Base-by-base conservation (phyloP, 1,284 basidiomycete species). In the Trametes polyzona region DNA sequence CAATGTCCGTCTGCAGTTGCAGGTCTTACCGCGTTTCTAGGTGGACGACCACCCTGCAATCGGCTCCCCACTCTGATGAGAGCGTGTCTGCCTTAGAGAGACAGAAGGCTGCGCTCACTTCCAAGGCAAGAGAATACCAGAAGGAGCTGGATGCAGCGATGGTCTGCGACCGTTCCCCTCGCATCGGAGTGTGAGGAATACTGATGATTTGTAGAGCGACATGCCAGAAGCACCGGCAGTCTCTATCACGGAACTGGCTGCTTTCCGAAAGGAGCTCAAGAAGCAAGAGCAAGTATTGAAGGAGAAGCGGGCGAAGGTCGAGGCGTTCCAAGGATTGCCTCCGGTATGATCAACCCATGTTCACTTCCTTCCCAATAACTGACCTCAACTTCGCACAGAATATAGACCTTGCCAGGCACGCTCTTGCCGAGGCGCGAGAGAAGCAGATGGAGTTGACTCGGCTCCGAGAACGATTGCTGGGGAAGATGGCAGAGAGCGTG, bases 311-410 rank as follows among this genome's bases (percentile, higher is more conserved):
- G 73, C 74, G 1, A 78, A 75, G 57, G 61, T 82, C 9, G 70
- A 73, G 48, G 74, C 77, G 4, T 82, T 80, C 64, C 75, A 77
- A 59, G 80, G 80, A 0, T 66, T 82, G 19, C 79, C 80, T 19
- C 78, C 80, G 0, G 80, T 82, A 61, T 17, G 8, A 17, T 44
- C 36, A n/a, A 14, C 9, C 49, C 49, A 10, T 17, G 9, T 14
- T 24, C 26, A 21, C 43, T n/a, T n/a, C n/a, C 29, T 32, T 19
- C 27, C 12, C 23, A 24, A 2, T 41, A 19, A 24, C 42, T 51
- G 21, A 52, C 2, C n/a, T n/a, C n/a, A 5, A 8, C 1, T 24
- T 16, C 12, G 14, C 23, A 1, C 51, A 82, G 80, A 80, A 81
- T 49, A 62, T 81, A 4, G 77, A 81, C 5, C 66, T 81, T 7